A percentile compares a stretch with the other conserved stretches of the same genome.
These are phyloP conservation scores for Straminergon stramineum DNA, from an alignment of 225 moss, liverwort and hornwort species.

Conservation along the genomic window DNA sequence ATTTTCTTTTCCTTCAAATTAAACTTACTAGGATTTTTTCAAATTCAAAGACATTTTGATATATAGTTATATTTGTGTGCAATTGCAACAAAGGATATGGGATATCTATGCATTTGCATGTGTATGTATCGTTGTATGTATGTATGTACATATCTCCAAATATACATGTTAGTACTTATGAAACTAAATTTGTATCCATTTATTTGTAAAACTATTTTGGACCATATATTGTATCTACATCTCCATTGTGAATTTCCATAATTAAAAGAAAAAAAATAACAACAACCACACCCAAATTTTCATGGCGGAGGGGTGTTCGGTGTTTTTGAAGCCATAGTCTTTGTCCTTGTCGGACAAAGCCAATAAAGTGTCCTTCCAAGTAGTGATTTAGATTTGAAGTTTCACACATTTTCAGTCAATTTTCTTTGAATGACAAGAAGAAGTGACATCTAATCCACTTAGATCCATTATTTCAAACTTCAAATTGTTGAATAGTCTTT, in stretches of 20 bases:
- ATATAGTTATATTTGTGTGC: not conserved
- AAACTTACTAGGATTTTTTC: not conserved
- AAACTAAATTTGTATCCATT: not conserved
- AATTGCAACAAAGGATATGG: not conserved
- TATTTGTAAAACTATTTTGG: not conserved
- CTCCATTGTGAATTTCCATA: too few species aligned
- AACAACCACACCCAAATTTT: rapidly evolving
- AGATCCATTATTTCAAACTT: too few species aligned
- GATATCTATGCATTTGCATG: rapidly evolving
- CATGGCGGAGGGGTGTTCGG: rapidly evolving
- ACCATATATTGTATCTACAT: rapidly evolving
- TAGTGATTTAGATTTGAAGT: not conserved
- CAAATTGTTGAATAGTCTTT: too few species aligned
- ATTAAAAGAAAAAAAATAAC: not conserved
- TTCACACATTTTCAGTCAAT: not conserved
- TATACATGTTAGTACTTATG: not conserved
- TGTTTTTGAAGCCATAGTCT: not conserved
- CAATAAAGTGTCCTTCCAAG: too few species aligned
- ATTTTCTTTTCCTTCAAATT: not conserved
- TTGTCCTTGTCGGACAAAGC: not conserved
- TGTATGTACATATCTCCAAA: not conserved
- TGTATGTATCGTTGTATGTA: not conserved
- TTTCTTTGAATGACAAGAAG: too few species aligned
- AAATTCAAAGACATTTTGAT: not conserved
- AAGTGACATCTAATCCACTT: too few species aligned